Evolutionary conservation across 192 early-diverging fungal genomes (phyloP).

Genomic region (Gaertneriomyces sp.): DNA sequence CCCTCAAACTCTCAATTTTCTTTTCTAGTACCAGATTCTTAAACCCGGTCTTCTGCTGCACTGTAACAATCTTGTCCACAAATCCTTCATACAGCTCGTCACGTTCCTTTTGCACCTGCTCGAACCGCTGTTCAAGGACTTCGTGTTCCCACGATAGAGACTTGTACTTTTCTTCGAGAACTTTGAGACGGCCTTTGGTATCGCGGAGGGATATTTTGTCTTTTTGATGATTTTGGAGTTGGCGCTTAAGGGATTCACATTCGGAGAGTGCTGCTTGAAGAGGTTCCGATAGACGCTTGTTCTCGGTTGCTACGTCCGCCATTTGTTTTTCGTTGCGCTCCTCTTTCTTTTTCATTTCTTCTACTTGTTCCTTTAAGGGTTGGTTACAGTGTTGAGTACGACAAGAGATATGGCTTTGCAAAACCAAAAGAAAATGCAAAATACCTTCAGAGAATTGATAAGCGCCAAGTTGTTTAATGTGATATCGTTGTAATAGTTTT

Average conservation of each 20-base stretch:
- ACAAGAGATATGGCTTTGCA: not conserved
- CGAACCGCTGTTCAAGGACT: slow-evolving; percentile 60
- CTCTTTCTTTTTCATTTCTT: slow-evolving; percentile 70
- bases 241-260: slow-evolving; percentile 53
- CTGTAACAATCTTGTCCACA: slow-evolving; percentile 58
- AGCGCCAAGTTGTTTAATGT: slow-evolving; percentile 63
- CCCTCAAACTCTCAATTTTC: slow-evolving; percentile 53
- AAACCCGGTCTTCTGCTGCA: slow-evolving; percentile 67
- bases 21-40: slow-evolving; percentile 66
- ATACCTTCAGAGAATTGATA: slow-evolving; percentile 62
- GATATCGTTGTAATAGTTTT: slow-evolving; percentile 71
- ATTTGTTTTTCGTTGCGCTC: slow-evolving; percentile 67
- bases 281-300: slow-evolving; percentile 64
- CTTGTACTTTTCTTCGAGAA: slow-evolving; percentile 62
- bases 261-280: slow-evolving; percentile 61
- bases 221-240: slow-evolving; percentile 60
- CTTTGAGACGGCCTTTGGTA: slow-evolving; percentile 55
- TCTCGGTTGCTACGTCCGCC: slow-evolving; percentile 62
- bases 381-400: not conserved
- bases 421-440: not conserved
- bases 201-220: slow-evolving; percentile 62
- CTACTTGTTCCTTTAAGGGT: slow-evolving; percentile 57
- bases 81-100: slow-evolving; percentile 64
- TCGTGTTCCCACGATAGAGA: slow-evolving; percentile 61
- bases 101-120: slow-evolving; percentile 59